Conservation (phyloP, 805 yeast genomes). For the Torulaspora quercuum region DNA sequence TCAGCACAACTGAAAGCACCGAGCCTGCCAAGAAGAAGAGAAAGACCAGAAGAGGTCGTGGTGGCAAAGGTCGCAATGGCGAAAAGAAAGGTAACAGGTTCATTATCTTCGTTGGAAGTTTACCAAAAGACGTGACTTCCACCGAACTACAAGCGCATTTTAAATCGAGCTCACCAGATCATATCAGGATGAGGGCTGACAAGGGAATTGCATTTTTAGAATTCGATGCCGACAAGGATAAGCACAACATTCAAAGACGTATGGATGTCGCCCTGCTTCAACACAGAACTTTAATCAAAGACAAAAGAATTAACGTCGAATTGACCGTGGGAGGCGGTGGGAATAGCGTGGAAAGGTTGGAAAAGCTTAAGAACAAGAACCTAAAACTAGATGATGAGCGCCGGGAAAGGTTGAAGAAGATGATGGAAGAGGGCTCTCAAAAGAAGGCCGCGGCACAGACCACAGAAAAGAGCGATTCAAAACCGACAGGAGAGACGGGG, state of each 20-base stretch:
- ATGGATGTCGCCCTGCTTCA: conserved; percentile 82
- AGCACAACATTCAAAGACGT: conserved; percentile 61
- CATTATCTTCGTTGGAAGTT: conserved; percentile 83
- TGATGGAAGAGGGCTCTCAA: conserved; percentile 41
- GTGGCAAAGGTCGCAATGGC: conserved; percentile 53
- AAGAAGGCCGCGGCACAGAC: conserved; percentile 28
- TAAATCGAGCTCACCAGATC: conserved; percentile 66
- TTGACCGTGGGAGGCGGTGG: conserved; percentile 99
- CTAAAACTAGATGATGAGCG: conserved; percentile 70
- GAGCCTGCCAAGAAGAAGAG: conserved; percentile 56
- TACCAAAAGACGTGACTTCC: conserved; percentile 68
- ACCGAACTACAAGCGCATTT: conserved; percentile 68
- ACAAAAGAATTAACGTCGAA: conserved; percentile 88
- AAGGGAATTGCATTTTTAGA: conserved; percentile 93
- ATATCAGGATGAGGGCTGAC: conserved; percentile 72
- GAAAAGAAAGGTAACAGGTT: conserved; percentile 55
- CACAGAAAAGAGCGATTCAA: neutral
- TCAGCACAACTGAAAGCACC: conserved; percentile 25
- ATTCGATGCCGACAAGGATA: conserved; percentile 49
- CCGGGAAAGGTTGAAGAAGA: conserved; percentile 49
- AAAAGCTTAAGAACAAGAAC: conserved; percentile 77
- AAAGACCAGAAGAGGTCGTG: conserved; percentile 75
- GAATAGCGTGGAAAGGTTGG: conserved; percentile 62
- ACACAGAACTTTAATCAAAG: conserved; percentile 69
- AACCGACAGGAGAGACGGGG: conserved; percentile 16